Evolutionary conservation across 192 early-diverging fungal genomes (phyloP), one percentile per base, ranked within the genome.

Genomic region (Podila horticola): DNA sequence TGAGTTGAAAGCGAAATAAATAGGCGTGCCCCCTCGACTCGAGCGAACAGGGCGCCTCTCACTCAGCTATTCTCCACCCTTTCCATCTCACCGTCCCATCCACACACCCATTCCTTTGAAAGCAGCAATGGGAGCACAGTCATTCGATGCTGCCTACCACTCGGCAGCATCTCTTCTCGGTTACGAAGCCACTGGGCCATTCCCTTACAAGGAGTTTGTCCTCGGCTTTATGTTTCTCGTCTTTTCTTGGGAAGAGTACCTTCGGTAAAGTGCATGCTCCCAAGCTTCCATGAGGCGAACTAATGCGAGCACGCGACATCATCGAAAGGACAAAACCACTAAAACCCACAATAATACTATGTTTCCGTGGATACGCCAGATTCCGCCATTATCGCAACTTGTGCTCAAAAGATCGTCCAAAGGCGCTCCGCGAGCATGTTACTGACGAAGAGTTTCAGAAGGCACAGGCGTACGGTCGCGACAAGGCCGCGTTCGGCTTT

Each of bases 131-230:
- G 74, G 67, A 31, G 34, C 67, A 50, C 68, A 66, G 22, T 51
- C 51, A 33, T 51, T 58, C 20, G 67, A 70, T 67, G 52, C 63
- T 11, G 33, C 69, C 9, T 52, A 70, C 26, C 67, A 61, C 15
- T 64, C 74, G 19, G 28, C 41, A 6, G 34, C 38, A 19, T 24
- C 67, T 12, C 30, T 75, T 10, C 61, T 75, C 28, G 60, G 31
- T 12, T 60, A 60, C 29, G 45, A 17, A 17, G 24, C 12, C 58
- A 57, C 30, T 5, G 70, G 29, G 28, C 33, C 50, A 20, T 79
- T 93, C 50, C 92, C 93, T 0, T 97, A 94, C 88, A 96, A 96
- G 88, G 83, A 91, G 63, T 92, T 87, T 74, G 93, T 96, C 11
- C 74, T 98, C 60, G 85, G 67, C 8, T 92, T 96, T 52, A 89